phyloP scores from a whole-genome alignment of 352 stramenopile species.

The Globisporangium paddicum region DNA sequence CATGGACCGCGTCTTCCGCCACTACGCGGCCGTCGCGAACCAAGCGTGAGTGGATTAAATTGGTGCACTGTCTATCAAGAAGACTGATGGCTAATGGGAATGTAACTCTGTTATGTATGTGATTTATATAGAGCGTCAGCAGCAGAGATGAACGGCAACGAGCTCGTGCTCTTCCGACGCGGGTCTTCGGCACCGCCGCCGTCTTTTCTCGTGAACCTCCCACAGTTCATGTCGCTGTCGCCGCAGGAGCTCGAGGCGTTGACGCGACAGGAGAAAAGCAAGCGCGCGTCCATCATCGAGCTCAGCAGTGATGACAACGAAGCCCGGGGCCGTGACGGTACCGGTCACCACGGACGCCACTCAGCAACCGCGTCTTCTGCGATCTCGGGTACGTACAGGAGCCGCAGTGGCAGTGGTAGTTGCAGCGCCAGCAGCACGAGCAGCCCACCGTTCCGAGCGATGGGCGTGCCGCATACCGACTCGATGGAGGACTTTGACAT shows the following conservation, averaged over 20 bases:
- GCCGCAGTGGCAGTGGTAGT: constrained; percentile 21
- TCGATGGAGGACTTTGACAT: constrained; percentile 31
- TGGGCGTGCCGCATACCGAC: constrained; percentile 30
- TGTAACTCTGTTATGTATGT: neutral
- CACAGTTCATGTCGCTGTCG: constrained; percentile 43
- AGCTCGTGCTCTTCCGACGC: constrained; percentile 36
- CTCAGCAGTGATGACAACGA: constrained; percentile 10
- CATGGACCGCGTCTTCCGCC: constrained; percentile 64
- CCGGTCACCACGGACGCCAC: neutral
- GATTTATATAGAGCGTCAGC: constrained; percentile 1
- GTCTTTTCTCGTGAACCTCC: constrained; percentile 19
- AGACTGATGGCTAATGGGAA: neutral
- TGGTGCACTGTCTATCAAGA: too few relatives aligned
- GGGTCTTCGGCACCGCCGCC: constrained; percentile 2
- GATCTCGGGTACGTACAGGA: constrained; percentile 2
- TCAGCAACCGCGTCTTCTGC: neutral
- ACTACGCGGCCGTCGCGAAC: constrained; percentile 47
- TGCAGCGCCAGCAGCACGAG: constrained; percentile 26
- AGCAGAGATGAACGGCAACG: constrained; percentile 18
- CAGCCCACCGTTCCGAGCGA: constrained; percentile 25
- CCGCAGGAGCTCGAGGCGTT: constrained; percentile 41
- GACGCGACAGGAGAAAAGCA: constrained; percentile 29
- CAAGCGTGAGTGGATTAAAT: constrained; percentile 28
- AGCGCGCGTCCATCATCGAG: constrained; percentile 3
- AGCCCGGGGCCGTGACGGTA: constrained; percentile 10